A percentile compares a stretch with the other conserved stretches of the same genome.
Conservation (phyloP, 2,329 filamentous ascomycete genomes). For the Aspergillus costaricaensis region DNA sequence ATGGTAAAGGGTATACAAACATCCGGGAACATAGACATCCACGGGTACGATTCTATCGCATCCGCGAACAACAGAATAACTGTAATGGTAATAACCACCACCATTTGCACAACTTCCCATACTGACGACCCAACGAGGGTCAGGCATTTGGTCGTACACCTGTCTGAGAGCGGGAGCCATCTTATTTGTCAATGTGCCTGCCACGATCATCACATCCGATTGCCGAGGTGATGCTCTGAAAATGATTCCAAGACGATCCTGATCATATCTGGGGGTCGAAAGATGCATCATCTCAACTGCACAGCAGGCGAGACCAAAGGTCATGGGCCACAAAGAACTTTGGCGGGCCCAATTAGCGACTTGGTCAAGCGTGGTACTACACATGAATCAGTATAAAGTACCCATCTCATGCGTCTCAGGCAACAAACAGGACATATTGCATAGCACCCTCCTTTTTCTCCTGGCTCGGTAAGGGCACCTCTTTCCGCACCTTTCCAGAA, state of each 20-base stretch:
- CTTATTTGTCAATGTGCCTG: conserved; percentile 91
- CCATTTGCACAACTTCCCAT: conserved; percentile 88
- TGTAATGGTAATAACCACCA: conserved; percentile 87
- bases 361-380: conserved; percentile 60
- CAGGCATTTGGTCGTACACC: conserved; percentile 95
- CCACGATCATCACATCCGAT: conserved; percentile 91
- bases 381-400: conserved; percentile 1
- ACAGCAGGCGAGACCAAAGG: conserved; percentile 87
- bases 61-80: conserved; percentile 74
- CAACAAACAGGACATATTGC: conserved; percentile 53
- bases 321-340: conserved; percentile 88
- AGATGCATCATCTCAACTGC: conserved; percentile 94
- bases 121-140: conserved; percentile 83
- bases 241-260: conserved; percentile 85
- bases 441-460: conserved; percentile 54
- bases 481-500: conserved; percentile 48
- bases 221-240: conserved; percentile 86
- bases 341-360: conserved; percentile 87
- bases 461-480: conserved; percentile 52
- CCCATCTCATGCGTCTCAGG: background rate
- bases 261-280: conserved; percentile 86
- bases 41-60: conserved; percentile 82
- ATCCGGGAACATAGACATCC: conserved; percentile 82
- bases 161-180: conserved; percentile 89
- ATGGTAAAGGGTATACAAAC: conserved; percentile 52